phyloP scores from a whole-genome alignment of 148 eudicot genomes.

The Vaccinium myrtillus region DNA sequence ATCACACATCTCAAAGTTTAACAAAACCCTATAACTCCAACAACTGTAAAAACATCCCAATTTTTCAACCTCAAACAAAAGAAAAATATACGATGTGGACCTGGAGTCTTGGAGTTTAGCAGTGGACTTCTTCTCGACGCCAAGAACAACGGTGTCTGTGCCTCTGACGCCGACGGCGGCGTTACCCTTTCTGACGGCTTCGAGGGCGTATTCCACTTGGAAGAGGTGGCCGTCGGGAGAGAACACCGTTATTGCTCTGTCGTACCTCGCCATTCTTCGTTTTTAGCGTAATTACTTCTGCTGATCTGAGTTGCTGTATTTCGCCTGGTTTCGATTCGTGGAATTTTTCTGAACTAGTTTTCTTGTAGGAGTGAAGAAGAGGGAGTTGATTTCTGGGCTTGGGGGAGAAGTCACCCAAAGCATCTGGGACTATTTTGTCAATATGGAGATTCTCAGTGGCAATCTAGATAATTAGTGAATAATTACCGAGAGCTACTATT shows the following conservation, averaged over 20 bases:
- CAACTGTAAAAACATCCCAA: background rate
- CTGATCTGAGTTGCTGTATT: background rate
- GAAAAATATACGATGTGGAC: conserved; percentile 13
- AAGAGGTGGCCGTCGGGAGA: conserved; percentile 98
- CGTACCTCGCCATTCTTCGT: conserved; percentile 75
- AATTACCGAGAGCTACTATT: too few species aligned
- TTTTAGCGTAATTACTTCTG: background rate
- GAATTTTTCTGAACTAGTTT: background rate
- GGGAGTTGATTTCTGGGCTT: background rate
- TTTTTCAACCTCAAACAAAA: background rate
- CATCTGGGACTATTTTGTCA: background rate
- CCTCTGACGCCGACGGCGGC: conserved; percentile 98
- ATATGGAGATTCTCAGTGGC: background rate
- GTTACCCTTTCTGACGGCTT: conserved; percentile 97
- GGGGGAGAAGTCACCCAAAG: background rate
- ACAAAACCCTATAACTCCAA: background rate
- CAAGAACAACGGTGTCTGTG: conserved; percentile 77
- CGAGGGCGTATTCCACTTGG: conserved; percentile 95
- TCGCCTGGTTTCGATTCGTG: background rate
- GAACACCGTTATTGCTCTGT: conserved; percentile 93
- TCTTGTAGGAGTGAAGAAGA: background rate
- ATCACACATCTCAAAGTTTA: too few species aligned
- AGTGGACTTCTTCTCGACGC: conserved; percentile 91
- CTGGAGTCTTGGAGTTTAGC: conserved; percentile 94
- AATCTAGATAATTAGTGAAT: background rate